Percentiles rank a stretch among this genome's conserved stretches.
Conservation (phyloP, 148 eudicot genomes). For the Amaranthus hypochondriacus region DNA sequence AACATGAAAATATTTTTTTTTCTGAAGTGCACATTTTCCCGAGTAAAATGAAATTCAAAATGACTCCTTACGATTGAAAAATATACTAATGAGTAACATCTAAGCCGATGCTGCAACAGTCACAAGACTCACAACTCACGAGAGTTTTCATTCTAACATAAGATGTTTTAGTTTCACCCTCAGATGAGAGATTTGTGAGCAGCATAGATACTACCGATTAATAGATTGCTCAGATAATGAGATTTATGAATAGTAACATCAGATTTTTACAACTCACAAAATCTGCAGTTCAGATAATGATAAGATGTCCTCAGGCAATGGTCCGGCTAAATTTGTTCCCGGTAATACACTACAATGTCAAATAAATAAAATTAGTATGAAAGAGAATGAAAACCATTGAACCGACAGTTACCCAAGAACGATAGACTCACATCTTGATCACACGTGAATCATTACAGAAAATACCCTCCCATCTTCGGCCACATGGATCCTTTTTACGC, state of each 20-base stretch:
- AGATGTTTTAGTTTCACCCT: neutral
- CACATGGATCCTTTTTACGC: constrained; percentile 34
- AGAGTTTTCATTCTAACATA: neutral
- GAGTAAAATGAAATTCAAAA: neutral
- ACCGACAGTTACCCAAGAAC: neutral
- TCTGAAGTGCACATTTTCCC: neutral
- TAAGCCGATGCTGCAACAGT: neutral
- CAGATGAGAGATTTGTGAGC: too few species aligned
- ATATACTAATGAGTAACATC: neutral
- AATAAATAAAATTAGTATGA: neutral
- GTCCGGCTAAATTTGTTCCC: constrained; percentile 27
- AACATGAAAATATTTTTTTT: too few species aligned
- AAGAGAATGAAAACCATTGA: neutral
- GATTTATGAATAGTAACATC: neutral
- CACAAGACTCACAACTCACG: neutral
- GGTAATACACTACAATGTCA: constrained; percentile 25
- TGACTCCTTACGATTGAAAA: neutral
- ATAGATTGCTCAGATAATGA: neutral
- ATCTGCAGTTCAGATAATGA: constrained; percentile 27
- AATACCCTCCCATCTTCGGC: constrained; percentile 34
- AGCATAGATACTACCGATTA: neutral
- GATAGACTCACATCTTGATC: constrained; percentile 21
- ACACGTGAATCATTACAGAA: constrained; percentile 32
- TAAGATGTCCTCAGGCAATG: constrained; percentile 29
- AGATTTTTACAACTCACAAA: constrained; percentile 23